Base-by-base conservation (phyloP, 2,329 filamentous ascomycete species). In the Endocalyx cinctus region DNA sequence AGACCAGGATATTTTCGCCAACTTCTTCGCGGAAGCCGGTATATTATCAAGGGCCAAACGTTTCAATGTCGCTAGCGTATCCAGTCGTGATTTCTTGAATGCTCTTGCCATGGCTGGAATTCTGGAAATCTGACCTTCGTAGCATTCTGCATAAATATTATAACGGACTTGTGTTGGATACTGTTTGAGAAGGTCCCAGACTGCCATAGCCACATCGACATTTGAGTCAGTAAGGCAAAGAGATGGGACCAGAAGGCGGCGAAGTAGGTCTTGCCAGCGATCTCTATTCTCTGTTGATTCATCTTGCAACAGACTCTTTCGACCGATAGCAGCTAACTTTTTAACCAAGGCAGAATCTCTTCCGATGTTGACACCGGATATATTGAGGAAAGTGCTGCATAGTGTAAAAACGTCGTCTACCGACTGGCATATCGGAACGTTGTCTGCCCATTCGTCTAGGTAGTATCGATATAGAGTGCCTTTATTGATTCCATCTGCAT, bases 401-500 rank as follows among this genome's bases (percentile, higher is more conserved):
- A 96, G 74, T 3, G 82, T 80, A 58, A 97, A 92, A 11, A 98
- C 74, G 54, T 98, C 92, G 42, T 96, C 87, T 5, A 95, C 79
- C 2, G 72, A 84, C 56, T 94, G 89, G 54, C 92, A 98, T 14
- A 95, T 66, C 1, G 92, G 94, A 28, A 98, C 73, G 43, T 92
- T 94, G 59, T 97, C 90, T 3, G 81, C 74, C 92, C 92, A 98
- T 48, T 97, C 92, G 38, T 95, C 88, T 81, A 92, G 96, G 59
- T 98, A 98, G 56, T 94, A 97, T 20, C 84, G 79, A 57, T 96
- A 97, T 33, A 84, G 77, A n/a, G 74, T 72, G 14, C 82, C 81
- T 46, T 88, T 86, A 34, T 80, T 81, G 17, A 78, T 79, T 51
- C 92, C 86, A 43, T 95, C 89, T 5, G 87, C 78, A 48, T 84